Evolutionary conservation across 2,329 filamentous ascomycete genomes (phyloP), one percentile per base, ranked within the genome.

Genomic region (Epichloe aotearoae): DNA sequence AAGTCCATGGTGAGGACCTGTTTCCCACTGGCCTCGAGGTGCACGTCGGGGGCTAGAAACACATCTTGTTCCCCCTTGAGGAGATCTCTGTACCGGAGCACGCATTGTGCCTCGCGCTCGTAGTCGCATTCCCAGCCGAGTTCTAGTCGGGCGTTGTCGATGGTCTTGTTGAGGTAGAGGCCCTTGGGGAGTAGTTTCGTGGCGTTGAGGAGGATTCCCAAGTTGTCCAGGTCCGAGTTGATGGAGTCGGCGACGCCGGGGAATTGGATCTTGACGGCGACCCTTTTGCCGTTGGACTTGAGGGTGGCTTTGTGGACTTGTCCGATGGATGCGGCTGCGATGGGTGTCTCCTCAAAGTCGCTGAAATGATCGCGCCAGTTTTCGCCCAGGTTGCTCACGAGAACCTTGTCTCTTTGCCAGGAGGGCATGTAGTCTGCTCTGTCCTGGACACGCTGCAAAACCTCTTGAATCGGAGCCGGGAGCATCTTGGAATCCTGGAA

Each of bases 51-150:
- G 0, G 97, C 87, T 2, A 79, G 69, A 64, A 97, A 98, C 36
- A 83, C 78, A 47, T 82, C 77, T 19, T 74, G 69, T 54, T 95
- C 86, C 15, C 15, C 60, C 1, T 52, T 55, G n/a, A 97, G 80
- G 8, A 97, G 80, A 26, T 80, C 69, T 46, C 78, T 77, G 70
- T 96, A 98, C 17, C 84, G 83, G 46, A 73, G 75, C 40, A 82
- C 88, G 60, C 87, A 93, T 58, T 83, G 75, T 3, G 90, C 90
- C 73, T 98, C 93, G 46, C 93, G 85, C 52, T 81, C 69, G 64
- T 98, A 98, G 71, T 98, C 88, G 64, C 91, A 97, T 71, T 98
- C 93, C 93, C 93, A 98, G 4, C 80, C 90, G 3, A 98, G 79
- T 66, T 98, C 93, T 2, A 81, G 82, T 10, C 93, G 82, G 4